Conservation (phyloP, 208 protist species). For the Phytomonas sp. region DNA sequence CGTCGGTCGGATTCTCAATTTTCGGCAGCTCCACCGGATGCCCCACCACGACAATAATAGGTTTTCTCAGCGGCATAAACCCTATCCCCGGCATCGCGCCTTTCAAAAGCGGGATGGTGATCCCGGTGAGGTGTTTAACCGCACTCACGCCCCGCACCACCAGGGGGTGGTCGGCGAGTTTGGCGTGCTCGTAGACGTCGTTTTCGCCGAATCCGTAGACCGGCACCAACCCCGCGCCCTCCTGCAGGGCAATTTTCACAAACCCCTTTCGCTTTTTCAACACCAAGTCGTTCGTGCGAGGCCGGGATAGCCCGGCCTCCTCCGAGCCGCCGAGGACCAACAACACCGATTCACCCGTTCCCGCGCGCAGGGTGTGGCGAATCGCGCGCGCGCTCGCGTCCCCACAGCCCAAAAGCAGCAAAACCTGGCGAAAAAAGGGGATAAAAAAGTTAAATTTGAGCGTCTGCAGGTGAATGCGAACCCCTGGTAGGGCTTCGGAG, state of each 20-base stretch:
- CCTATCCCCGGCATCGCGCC: conserved; percentile 37
- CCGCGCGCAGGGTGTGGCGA: conserved; percentile 50
- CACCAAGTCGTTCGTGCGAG: conserved; percentile 64
- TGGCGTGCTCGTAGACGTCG: conserved; percentile 59
- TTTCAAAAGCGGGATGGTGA: conserved; percentile 55
- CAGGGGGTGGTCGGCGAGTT: conserved; percentile 19
- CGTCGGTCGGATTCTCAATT: conserved; percentile 48
- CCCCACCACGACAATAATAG: conserved; percentile 79
- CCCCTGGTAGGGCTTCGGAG: conserved; percentile 42
- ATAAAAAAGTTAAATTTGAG: conserved; percentile 81
- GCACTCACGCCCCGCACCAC: conserved; percentile 23
- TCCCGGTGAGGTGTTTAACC: conserved; percentile 39
- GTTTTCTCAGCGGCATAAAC: conserved; percentile 56
- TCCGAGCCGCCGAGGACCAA: conserved; percentile 78
- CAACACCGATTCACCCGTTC: conserved; percentile 70
- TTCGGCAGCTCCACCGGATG: conserved; percentile 58
- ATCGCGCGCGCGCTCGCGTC: conserved; percentile 76
- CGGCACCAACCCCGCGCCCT: conserved; percentile 67
- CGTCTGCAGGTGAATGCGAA: conserved; percentile 71
- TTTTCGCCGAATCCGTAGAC: conserved; percentile 86
- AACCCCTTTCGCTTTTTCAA: conserved; percentile 77
- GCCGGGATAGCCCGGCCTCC: conserved; percentile 62
- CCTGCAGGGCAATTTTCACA: conserved; percentile 77
- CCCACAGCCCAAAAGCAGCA: conserved; percentile 46
- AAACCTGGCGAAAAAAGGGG: conserved; percentile 80